phyloP scores from a whole-genome alignment of 2,329 filamentous ascomycete genomes.

The Didymella pinodella region DNA sequence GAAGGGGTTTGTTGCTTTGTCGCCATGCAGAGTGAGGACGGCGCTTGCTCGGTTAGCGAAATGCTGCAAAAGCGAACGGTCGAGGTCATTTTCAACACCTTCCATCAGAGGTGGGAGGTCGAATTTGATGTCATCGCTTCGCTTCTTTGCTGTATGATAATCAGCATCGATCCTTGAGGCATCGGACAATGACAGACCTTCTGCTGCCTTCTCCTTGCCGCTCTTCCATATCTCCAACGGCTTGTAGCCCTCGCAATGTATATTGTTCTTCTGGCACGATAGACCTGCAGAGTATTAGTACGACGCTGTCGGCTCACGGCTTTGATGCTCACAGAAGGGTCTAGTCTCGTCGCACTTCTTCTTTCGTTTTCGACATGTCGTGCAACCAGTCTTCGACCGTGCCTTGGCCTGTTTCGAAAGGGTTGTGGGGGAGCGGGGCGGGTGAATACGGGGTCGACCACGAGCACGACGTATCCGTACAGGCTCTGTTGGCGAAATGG shows the following conservation, averaged over 20 bases:
- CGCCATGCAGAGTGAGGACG: constrained; percentile 81
- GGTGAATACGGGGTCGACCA: constrained; percentile 84
- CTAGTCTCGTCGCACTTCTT: constrained; percentile 66
- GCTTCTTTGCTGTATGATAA: constrained; percentile 41
- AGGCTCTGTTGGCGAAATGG: constrained; percentile 48
- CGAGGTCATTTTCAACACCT: constrained; percentile 80
- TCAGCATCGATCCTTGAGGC: constrained; percentile 26
- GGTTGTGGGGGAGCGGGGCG: constrained; percentile 65
- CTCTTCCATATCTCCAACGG: constrained; percentile 88
- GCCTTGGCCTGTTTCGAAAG: constrained; percentile 80
- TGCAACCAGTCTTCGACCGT: constrained; percentile 65
- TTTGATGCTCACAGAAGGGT: constrained; percentile 50
- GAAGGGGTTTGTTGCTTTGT: constrained; percentile 79
- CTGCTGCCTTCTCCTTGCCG: constrained; percentile 77
- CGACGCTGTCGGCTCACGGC: background rate
- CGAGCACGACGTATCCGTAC: constrained; percentile 58
- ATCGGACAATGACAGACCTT: constrained; percentile 53
- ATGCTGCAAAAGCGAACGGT: constrained; percentile 82
- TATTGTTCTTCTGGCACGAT: constrained; percentile 93
- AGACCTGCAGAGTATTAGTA: constrained; percentile 63
- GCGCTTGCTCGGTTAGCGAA: constrained; percentile 82
- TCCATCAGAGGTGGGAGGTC: constrained; percentile 71
- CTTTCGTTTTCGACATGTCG: constrained; percentile 66
- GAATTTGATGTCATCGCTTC: constrained; percentile 51
- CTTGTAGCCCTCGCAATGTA: constrained; percentile 89